phyloP scores from a whole-genome alignment of 2,329 filamentous ascomycete genomes.

The Exophiala mesophila region DNA sequence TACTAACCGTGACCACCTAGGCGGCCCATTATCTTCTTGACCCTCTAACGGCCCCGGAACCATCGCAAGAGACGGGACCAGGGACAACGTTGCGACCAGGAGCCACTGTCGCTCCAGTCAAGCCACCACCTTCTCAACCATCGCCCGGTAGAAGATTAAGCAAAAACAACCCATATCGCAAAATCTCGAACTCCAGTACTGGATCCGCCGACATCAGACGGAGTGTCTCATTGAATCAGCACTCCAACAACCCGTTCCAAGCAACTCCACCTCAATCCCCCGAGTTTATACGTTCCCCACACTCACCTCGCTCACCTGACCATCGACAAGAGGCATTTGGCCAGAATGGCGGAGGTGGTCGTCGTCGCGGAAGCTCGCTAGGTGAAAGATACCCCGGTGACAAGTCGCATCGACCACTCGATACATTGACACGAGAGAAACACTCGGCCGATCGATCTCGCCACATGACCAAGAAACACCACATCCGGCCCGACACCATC shows the following conservation, averaged over 20 bases:
- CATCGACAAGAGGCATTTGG: slow-evolving; percentile 22
- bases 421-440: slow-evolving; percentile 23
- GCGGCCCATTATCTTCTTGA: slow-evolving; percentile 64
- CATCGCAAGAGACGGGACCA: slow-evolving; percentile 62
- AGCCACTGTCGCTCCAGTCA: slow-evolving; percentile 9
- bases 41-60: slow-evolving; percentile 63
- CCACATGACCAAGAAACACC: slow-evolving; percentile 61
- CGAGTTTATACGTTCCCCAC: slow-evolving; percentile 28
- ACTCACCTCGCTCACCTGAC: slow-evolving; percentile 17
- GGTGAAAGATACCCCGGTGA: slow-evolving; percentile 24
- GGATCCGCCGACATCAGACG: slow-evolving; percentile 13
- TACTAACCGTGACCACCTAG: no score
- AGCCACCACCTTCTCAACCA: slow-evolving; percentile 9
- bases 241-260: slow-evolving; percentile 29
- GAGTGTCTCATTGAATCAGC: slow-evolving; percentile 15
- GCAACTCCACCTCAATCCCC: slow-evolving; percentile 49
- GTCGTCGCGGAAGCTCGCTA: slow-evolving; percentile 44
- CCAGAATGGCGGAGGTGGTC: slow-evolving; percentile 11
- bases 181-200: slow-evolving; percentile 11
- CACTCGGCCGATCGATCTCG: slow-evolving; percentile 50
- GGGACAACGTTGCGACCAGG: slow-evolving; percentile 48
- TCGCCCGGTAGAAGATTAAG: slow-evolving; percentile 14
- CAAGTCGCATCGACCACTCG: slow-evolving; percentile 23
- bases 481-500: slow-evolving; percentile 69
- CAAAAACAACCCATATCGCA: slow-evolving; percentile 25